Percentiles rank a stretch among this genome's conserved stretches.
Evolutionary conservation across 371 early-diverging fungal genomes (phyloP).

Genomic region (Cokeromyces recurvatus): DNA sequence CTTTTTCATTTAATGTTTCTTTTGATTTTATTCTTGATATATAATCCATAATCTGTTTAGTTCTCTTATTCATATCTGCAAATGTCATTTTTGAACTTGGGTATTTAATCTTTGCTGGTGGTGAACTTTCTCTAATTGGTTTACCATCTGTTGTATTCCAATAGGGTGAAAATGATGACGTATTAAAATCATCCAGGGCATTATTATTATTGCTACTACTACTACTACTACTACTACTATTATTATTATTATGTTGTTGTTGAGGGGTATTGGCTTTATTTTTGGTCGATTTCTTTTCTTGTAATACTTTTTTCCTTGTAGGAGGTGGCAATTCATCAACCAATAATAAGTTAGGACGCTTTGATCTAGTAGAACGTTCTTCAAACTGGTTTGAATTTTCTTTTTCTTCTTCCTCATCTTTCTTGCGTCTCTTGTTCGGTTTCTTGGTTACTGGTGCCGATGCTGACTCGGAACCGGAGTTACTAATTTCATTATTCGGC

Average conservation of each 20-base stretch:
- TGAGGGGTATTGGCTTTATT: slow-evolving; percentile 2
- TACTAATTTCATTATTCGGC: slow-evolving; percentile 6
- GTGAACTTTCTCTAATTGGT: slow-evolving; percentile 32
- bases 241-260: too few relatives aligned
- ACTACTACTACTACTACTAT: too few relatives aligned
- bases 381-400: too few relatives aligned
- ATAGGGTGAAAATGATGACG: slow-evolving; percentile 5
- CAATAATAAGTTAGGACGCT: too few relatives aligned
- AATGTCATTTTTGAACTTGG: slow-evolving; percentile 50
- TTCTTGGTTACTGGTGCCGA: too few relatives aligned
- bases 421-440: too few relatives aligned
- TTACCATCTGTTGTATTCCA: slow-evolving; percentile 35
- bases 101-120: slow-evolving; percentile 47
- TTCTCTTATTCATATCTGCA: slow-evolving; percentile 60
- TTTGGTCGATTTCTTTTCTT: neutral
- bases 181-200: slow-evolving; percentile 15
- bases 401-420: too few relatives aligned
- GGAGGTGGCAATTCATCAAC: too few relatives aligned
- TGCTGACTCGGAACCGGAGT: slow-evolving; percentile 1
- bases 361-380: too few relatives aligned
- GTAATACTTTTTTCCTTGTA: too few relatives aligned
- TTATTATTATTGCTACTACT: too few relatives aligned
- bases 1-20: slow-evolving; percentile 11
- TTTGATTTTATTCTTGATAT: slow-evolving; percentile 48
- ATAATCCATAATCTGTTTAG: slow-evolving; percentile 53